Percentiles rank a stretch among this genome's conserved stretches.
These are phyloP conservation scores for Aquilaria yunnanensis DNA, from an alignment of 345 rosid genomes.

Conservation along the genomic window DNA sequence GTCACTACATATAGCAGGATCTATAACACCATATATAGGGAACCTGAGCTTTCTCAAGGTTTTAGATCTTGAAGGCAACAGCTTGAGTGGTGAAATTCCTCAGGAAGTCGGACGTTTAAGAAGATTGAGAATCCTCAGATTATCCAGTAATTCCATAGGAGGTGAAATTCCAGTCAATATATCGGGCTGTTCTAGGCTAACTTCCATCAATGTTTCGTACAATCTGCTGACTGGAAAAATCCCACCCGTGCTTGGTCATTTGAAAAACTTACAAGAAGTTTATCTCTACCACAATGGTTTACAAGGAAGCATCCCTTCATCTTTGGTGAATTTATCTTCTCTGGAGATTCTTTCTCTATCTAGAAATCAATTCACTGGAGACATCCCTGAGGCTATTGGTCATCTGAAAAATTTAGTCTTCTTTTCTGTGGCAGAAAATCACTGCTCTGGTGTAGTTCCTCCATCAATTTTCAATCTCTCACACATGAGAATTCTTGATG, in stretches of 20 bases:
- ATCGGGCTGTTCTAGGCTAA: conserved; percentile 8
- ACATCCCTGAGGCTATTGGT: conserved; percentile 12
- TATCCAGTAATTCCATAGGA: conserved; percentile 2
- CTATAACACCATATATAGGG: conserved; percentile 19
- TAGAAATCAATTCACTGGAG: conserved; percentile 1
- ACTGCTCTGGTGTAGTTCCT: conserved; percentile 15
- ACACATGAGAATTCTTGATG: not conserved
- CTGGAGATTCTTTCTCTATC: not conserved
- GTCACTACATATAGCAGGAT: conserved; percentile 12
- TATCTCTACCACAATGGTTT: not conserved
- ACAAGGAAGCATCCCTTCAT: conserved; percentile 9
- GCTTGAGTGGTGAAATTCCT: conserved; percentile 12
- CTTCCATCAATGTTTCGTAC: not conserved
- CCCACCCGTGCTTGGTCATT: conserved; percentile 4
- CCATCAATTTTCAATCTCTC: conserved; percentile 16
- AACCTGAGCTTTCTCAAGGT: conserved; percentile 16
- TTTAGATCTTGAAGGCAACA: conserved; percentile 6
- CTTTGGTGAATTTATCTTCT: conserved; percentile 18
- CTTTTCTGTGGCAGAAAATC: conserved; percentile 5
- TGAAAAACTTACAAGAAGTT: not conserved
- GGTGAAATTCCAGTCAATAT: not conserved
- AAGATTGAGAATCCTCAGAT: conserved; percentile 7
- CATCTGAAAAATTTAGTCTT: not conserved
- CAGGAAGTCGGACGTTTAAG: conserved; percentile 15
- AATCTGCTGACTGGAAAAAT: conserved; percentile 14